Evolutionary conservation across 2,329 filamentous ascomycete genomes (phyloP).

Genomic region (Xylariaceae sp.): DNA sequence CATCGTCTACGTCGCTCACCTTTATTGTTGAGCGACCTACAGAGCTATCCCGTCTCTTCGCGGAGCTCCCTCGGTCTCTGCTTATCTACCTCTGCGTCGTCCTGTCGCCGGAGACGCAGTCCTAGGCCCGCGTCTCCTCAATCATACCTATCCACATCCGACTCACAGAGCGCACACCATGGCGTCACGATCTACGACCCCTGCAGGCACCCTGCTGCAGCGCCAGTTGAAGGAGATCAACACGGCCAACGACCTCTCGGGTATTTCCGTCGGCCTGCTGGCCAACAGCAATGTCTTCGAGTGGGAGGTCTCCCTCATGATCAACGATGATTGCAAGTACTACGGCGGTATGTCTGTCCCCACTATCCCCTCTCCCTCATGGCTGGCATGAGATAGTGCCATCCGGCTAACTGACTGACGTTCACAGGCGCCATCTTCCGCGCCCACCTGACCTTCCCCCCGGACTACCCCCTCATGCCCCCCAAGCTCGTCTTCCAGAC

Average conservation of each 20-base stretch:
- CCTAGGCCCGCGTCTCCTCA: too few relatives aligned
- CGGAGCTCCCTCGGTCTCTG: too few relatives aligned
- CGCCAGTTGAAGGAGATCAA: slow-evolving; percentile 95
- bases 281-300: slow-evolving; percentile 85
- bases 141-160: too few relatives aligned
- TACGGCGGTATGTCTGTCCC: slow-evolving; percentile 66
- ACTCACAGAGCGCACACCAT: not conserved
- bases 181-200: slow-evolving; percentile 37
- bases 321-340: slow-evolving; percentile 86
- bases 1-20: too few relatives aligned
- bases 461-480: slow-evolving; percentile 79
- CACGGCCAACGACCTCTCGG: slow-evolving; percentile 81
- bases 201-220: slow-evolving; percentile 66
- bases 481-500: slow-evolving; percentile 82
- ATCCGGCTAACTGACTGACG: not conserved
- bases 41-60: too few relatives aligned
- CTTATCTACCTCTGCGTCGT: not conserved
- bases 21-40: too few relatives aligned
- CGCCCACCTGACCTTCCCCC: slow-evolving; percentile 75
- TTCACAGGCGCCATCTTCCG: slow-evolving; percentile 84
- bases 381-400: too few relatives aligned
- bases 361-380: not conserved
- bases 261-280: slow-evolving; percentile 87
- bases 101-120: too few relatives aligned
- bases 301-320: slow-evolving; percentile 99